phyloP scores from a whole-genome alignment of 352 stramenopile species.

The Blastocystis sp. region DNA sequence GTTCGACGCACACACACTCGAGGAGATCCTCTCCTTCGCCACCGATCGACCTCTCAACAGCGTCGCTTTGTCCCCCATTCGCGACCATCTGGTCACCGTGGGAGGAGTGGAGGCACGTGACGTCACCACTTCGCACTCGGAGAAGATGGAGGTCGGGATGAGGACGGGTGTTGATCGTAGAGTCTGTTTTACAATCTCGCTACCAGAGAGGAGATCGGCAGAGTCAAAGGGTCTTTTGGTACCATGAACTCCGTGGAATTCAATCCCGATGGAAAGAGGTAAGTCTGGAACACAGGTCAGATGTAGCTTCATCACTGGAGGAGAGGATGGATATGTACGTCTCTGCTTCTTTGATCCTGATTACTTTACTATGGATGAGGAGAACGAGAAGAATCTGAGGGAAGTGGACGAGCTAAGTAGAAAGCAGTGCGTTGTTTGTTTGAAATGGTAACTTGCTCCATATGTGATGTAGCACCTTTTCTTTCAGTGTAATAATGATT shows the following conservation, averaged over 20 bases:
- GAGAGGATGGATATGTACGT: slow-evolving; percentile 94
- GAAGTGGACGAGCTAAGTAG: slow-evolving; percentile 4
- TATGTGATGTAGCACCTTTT: no score
- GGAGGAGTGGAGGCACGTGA: slow-evolving; percentile 96
- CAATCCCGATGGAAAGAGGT: slow-evolving; percentile 93
- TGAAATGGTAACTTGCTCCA: not conserved
- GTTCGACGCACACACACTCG: slow-evolving; percentile 85
- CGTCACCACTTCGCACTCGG: slow-evolving; percentile 87
- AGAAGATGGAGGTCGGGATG: slow-evolving; percentile 47
- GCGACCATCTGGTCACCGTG: slow-evolving; percentile 88
- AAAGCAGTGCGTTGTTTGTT: not conserved
- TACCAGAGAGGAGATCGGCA: slow-evolving; percentile 94
- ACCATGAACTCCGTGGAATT: slow-evolving; percentile 97
- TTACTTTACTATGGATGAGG: slow-evolving; percentile 70
- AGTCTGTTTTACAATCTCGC: slow-evolving; percentile 96
- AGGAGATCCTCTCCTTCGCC: slow-evolving; percentile 93
- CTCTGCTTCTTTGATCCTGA: slow-evolving; percentile 88
- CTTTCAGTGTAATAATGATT: no score
- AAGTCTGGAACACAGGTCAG: slow-evolving; percentile 62
- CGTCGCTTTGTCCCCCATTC: slow-evolving; percentile 89
- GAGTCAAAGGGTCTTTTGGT: slow-evolving; percentile 97
- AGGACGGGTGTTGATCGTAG: slow-evolving; percentile 67
- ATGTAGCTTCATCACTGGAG: slow-evolving; percentile 79
- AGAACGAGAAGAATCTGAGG: slow-evolving; percentile 26
- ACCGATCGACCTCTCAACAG: slow-evolving; percentile 96